Evolutionary conservation across 805 yeast genomes (phyloP).

Genomic region (Wickerhamomyces alni): DNA sequence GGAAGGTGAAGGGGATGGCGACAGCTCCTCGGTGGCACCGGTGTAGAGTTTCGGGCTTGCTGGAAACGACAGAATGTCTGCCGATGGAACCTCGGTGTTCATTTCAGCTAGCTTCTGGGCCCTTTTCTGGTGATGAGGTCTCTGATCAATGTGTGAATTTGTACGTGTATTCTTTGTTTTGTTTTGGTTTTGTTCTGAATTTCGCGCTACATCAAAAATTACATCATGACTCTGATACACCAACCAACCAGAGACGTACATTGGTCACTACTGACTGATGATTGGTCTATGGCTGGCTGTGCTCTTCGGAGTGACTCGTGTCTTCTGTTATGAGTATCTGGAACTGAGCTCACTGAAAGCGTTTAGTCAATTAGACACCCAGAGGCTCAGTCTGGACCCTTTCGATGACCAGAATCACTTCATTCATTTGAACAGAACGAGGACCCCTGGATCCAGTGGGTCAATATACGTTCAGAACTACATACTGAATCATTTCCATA

Average conservation of each 20-base stretch:
- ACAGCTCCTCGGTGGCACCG: background rate
- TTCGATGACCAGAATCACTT: slow-evolving; percentile 14
- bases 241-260: too few relatives aligned
- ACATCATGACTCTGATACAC: too few relatives aligned
- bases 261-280: too few relatives aligned
- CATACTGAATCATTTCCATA: slow-evolving; percentile 27
- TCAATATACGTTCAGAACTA: slow-evolving; percentile 33
- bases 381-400: slow-evolving; percentile 11
- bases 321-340: slow-evolving; percentile 5
- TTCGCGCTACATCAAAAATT: too few relatives aligned
- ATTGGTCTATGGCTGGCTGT: too few relatives aligned
- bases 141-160: background rate
- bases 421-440: slow-evolving; percentile 29
- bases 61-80: background rate
- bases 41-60: too few relatives aligned
- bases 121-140: too few relatives aligned
- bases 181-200: too few relatives aligned
- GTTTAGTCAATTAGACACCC: slow-evolving; percentile 5
- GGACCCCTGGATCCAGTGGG: slow-evolving; percentile 38
- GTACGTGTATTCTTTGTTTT: background rate
- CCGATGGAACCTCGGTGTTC: background rate
- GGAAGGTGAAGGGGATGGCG: background rate
- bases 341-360: slow-evolving; percentile 1
- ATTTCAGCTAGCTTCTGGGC: background rate
- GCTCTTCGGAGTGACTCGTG: too few relatives aligned